Evolutionary conservation across 2,329 filamentous ascomycete genomes (phyloP), one percentile per base, ranked within the genome.

Genomic region (Leptographium wingfieldii): DNA sequence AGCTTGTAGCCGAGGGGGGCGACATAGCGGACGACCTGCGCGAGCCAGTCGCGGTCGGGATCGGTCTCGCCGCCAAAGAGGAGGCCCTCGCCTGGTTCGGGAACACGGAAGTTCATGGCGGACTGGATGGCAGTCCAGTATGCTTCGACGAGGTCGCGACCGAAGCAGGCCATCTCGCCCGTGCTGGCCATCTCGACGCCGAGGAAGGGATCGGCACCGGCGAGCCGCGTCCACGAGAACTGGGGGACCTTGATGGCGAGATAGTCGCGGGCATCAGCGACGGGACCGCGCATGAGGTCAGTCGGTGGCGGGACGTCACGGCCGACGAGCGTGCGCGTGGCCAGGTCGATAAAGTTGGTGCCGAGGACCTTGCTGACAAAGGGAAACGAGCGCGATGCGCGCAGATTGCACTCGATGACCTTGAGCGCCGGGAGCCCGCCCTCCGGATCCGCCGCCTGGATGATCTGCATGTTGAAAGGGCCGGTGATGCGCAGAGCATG

Each of bases 391-490:
- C 94, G 84, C 53, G 94, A 96, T 22, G 94, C 94, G 65, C 94
- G 87, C 63, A 97, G 92, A 69, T 97, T 97, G 76, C 94, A 97
- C 76, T 99, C 94, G 65, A 97, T 99, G 66, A 99, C 94, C 80
- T 97, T 97, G 80, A 99, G 97, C 33, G 82, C 79, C 40, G 88
- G 83, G 69, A 87, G 82, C 60, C 86, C 29, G 56, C 88, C 88
- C 61, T 89, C 85, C 38, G 87, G 83, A 66, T 96, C 92, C 71
- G 96, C 96, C 71, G 97, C 91, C 77, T 97, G 97, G 68, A 99
- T 97, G 75, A 99, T 95, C 72, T 99, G 94, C 92, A 99, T 97
- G 82, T 99, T 99, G 84, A 97, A 99, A 61, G 94, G 94, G 59
- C 94, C 94, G 25, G 91, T 97, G 73, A 97, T 97, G 70, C 82